Percentiles rank a stretch among this genome's conserved stretches.
phyloP scores from a whole-genome alignment of 78 protist species.

The Creolimax fragrantissima region DNA sequence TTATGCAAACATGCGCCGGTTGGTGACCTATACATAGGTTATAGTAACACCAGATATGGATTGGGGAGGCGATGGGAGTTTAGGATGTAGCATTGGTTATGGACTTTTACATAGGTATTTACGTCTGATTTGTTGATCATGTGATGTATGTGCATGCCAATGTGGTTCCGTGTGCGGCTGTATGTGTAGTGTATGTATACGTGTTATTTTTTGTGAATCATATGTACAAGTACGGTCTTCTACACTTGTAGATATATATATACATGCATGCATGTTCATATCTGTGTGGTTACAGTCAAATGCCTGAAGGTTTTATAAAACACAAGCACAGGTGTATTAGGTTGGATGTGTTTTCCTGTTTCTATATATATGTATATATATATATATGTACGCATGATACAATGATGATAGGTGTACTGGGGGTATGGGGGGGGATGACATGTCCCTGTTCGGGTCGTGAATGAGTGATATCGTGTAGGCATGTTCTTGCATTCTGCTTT shows the following conservation, averaged over 20 bases:
- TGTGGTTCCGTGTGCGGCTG: background rate
- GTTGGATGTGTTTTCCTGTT: background rate
- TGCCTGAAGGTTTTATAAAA: background rate
- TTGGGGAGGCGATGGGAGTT: constrained; percentile 32
- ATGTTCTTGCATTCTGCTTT: too few species aligned
- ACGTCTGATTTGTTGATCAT: background rate
- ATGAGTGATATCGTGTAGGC: too few species aligned
- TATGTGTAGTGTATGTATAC: background rate
- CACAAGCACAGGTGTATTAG: background rate
- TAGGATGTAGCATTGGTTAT: background rate
- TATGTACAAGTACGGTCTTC: background rate
- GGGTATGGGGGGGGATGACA: too few species aligned
- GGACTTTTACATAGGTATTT: background rate
- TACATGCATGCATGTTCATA: background rate
- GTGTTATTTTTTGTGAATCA: background rate
- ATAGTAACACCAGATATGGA: background rate
- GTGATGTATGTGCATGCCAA: background rate
- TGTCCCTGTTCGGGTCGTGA: too few species aligned
- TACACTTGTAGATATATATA: background rate
- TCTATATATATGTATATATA: background rate
- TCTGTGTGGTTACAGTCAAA: too few species aligned
- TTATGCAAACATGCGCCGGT: too few species aligned
- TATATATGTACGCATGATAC: background rate
- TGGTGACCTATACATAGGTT: background rate
- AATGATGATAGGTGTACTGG: background rate